Percentiles rank a stretch among this genome's conserved stretches.
Conservation (phyloP, 768 basidiomycete species). For the Boletus rubescentipes region DNA sequence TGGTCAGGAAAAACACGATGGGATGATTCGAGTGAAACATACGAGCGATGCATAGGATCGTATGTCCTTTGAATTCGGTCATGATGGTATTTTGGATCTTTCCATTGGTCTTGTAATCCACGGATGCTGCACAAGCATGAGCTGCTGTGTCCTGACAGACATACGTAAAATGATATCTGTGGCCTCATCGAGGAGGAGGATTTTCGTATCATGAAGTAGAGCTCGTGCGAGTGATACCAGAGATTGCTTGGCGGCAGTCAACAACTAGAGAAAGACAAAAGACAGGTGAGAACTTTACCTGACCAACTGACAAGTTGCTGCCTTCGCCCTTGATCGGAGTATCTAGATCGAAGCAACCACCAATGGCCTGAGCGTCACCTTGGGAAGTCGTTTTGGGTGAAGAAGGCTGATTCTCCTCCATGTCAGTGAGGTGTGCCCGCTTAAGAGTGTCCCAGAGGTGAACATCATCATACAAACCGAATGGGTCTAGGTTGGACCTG, state of each 20-base stretch:
- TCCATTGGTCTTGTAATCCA: conserved; percentile 86
- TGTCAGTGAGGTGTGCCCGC: conserved; percentile 79
- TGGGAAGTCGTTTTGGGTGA: conserved; percentile 34
- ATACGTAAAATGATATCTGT: conserved; percentile 46
- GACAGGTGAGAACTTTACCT: conserved; percentile 6
- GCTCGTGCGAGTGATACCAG: conserved; percentile 88
- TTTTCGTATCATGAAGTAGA: conserved; percentile 78
- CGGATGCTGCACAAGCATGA: conserved; percentile 52
- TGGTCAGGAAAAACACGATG: conserved; percentile 1
- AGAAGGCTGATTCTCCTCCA: conserved; percentile 21
- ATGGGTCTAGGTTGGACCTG: conserved; percentile 88
- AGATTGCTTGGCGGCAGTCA: conserved; percentile 60
- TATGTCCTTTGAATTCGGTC: conserved; percentile 77
- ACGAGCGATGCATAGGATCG: conserved; percentile 87
- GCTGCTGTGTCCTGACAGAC: not conserved
- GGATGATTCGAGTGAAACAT: conserved; percentile 12
- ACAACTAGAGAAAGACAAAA: not conserved
- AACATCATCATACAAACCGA: conserved; percentile 75
- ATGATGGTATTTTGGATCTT: conserved; percentile 92
- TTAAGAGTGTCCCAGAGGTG: conserved; percentile 86
- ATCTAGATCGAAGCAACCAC: conserved; percentile 75
- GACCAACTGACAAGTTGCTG: conserved; percentile 73
- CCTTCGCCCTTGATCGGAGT: conserved; percentile 86
- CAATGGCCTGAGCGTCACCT: conserved; percentile 40
- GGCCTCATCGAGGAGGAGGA: conserved; percentile 89